phyloP scores from a whole-genome alignment of 192 early-diverging fungal species.

The Backusella psychrophila region DNA sequence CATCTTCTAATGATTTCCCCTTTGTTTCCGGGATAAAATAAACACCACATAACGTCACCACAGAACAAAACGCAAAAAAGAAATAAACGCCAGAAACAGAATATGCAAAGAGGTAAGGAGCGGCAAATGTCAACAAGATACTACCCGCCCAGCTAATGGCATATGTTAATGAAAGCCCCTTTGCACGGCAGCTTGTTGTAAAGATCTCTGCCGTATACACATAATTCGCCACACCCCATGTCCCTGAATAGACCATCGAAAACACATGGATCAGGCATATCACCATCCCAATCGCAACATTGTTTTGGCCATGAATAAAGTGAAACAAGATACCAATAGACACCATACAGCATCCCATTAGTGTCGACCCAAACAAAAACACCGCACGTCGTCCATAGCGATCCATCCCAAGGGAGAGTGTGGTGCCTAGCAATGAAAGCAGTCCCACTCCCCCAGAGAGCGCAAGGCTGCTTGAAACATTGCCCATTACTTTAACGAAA shows the following conservation, averaged over 20 bases:
- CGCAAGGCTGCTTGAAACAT: slow-evolving; percentile 20
- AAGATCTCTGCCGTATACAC: slow-evolving; percentile 26
- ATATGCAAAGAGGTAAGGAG: slow-evolving; percentile 29
- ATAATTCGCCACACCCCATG: slow-evolving; percentile 22
- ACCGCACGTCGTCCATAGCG: slow-evolving; percentile 72
- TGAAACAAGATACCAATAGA: slow-evolving; percentile 48
- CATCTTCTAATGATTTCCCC: slow-evolving; percentile 68
- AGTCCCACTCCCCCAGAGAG: slow-evolving; percentile 23
- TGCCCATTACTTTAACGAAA: slow-evolving; percentile 29
- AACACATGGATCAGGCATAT: slow-evolving; percentile 29
- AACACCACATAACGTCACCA: slow-evolving; percentile 41
- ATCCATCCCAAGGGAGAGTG: slow-evolving; percentile 77
- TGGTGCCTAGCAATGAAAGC: slow-evolving; percentile 74
- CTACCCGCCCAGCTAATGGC: slow-evolving; percentile 27
- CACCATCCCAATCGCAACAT: slow-evolving; percentile 8
- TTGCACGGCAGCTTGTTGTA: slow-evolving; percentile 29
- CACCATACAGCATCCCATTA: slow-evolving; percentile 61
- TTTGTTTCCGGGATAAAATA: slow-evolving; percentile 81
- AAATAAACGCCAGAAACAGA: slow-evolving; percentile 35
- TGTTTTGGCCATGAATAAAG: slow-evolving; percentile 4
- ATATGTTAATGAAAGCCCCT: slow-evolving; percentile 26
- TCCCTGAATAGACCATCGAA: slow-evolving; percentile 20
- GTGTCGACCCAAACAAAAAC: slow-evolving; percentile 63
- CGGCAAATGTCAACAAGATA: slow-evolving; percentile 29
- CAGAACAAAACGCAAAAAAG: slow-evolving; percentile 32